Evolutionary conservation across 2,329 filamentous ascomycete genomes (phyloP).

Genomic region (Cucurbitaria berberidis): DNA sequence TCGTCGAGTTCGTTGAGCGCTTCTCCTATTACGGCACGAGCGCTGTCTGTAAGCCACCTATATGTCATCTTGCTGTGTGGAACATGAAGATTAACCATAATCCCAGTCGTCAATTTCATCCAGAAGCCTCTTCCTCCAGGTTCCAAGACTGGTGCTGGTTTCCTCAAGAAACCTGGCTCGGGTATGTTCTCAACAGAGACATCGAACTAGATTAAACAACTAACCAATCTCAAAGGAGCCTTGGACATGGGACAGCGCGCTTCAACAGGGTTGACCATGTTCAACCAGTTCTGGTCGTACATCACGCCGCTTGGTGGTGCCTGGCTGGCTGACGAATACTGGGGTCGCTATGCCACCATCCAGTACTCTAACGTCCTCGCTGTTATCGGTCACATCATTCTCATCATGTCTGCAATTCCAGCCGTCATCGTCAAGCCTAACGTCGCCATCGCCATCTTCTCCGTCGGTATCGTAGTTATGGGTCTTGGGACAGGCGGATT

Average conservation of each 20-base stretch:
- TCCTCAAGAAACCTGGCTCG: conserved; percentile 40
- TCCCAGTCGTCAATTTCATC: conserved; percentile 44
- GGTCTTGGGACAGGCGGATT: conserved; percentile 72
- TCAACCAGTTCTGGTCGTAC: conserved; percentile 64
- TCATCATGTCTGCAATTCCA: conserved; percentile 64
- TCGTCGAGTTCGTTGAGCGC: conserved; percentile 46
- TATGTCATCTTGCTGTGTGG: neutral
- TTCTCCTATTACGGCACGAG: conserved; percentile 49
- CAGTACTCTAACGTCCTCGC: too few relatives aligned
- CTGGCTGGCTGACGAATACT: conserved; percentile 65
- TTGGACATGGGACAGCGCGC: conserved; percentile 63
- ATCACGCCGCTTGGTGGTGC: conserved; percentile 65
- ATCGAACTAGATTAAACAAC: too few relatives aligned
- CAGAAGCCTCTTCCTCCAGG: conserved; percentile 41
- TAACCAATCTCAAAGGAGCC: too few relatives aligned
- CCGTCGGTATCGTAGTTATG: conserved; percentile 66
- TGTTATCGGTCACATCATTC: conserved; percentile 61
- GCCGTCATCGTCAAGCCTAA: conserved; percentile 57
- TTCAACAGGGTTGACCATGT: conserved; percentile 59
- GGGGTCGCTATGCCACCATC: conserved; percentile 67
- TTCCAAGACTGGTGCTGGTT: conserved; percentile 45
- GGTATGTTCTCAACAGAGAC: too few relatives aligned
- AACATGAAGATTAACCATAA: neutral
- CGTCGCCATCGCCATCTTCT: conserved; percentile 60
- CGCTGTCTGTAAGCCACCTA: conserved; percentile 36